These are phyloP conservation scores for Selenicereus undatus DNA, from an alignment of 148 eudicot genomes.

Conservation along the genomic window DNA sequence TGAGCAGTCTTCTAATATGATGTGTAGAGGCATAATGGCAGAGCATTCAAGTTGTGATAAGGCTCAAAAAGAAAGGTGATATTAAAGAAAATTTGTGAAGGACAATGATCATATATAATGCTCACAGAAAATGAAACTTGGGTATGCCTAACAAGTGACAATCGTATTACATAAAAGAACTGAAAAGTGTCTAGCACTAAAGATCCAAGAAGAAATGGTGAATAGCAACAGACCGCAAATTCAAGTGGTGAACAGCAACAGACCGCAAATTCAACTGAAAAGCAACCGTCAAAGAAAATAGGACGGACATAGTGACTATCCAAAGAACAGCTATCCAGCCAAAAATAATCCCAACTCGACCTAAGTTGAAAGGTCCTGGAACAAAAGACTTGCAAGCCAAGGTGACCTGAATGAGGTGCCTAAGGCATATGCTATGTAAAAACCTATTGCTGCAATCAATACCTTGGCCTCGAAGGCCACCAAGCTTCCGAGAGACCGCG, in stretches of 20 bases:
- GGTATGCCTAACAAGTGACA: background rate
- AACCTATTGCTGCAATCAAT: slow-evolving; percentile 91
- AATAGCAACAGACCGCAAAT: slow-evolving; percentile 59
- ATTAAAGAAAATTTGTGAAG: too few relatives aligned
- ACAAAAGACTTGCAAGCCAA: slow-evolving; percentile 74
- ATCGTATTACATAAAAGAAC: background rate
- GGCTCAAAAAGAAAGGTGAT: too few relatives aligned
- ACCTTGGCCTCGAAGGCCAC: slow-evolving; percentile 97
- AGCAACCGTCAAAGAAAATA: slow-evolving; percentile 49
- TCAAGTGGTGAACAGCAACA: slow-evolving; percentile 46
- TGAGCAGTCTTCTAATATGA: too few relatives aligned
- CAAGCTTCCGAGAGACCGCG: slow-evolving; percentile 83
- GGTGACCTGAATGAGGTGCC: slow-evolving; percentile 86
- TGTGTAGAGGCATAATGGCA: too few relatives aligned
- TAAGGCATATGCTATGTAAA: slow-evolving; percentile 82
- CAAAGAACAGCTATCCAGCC: slow-evolving; percentile 89
- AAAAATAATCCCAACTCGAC: slow-evolving; percentile 53
- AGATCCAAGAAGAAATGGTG: slow-evolving; percentile 51
- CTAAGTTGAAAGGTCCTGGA: slow-evolving; percentile 86
- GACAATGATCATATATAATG: too few relatives aligned
- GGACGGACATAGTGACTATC: slow-evolving; percentile 68
- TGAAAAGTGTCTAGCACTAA: slow-evolving; percentile 54
- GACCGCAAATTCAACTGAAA: too few relatives aligned
- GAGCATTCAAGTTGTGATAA: too few relatives aligned
- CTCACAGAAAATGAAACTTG: background rate